Percentiles rank a stretch among this genome's conserved stretches.
phyloP scores from a whole-genome alignment of 2,329 filamentous ascomycete species.

The Plenodomus lindquistii region DNA sequence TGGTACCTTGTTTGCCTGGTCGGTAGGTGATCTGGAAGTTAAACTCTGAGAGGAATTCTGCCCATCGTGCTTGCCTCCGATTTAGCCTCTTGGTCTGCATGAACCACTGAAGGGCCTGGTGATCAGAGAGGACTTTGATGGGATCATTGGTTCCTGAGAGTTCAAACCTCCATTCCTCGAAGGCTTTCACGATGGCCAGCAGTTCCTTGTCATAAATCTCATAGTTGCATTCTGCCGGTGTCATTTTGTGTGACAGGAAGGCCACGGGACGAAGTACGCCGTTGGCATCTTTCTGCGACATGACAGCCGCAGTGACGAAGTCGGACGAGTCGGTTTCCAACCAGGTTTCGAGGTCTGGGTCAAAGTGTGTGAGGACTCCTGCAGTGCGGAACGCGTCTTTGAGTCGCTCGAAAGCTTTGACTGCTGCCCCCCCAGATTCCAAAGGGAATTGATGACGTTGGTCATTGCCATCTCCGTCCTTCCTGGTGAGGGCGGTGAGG shows the following conservation, averaged over 20 bases:
- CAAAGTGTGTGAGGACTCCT: slow-evolving; percentile 20
- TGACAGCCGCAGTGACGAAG: slow-evolving; percentile 3
- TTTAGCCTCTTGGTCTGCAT: slow-evolving; percentile 29
- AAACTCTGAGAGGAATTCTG: background rate
- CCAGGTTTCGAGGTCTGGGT: slow-evolving; percentile 8
- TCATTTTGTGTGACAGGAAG: slow-evolving; percentile 29
- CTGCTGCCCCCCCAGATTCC: background rate
- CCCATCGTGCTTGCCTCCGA: slow-evolving; percentile 27
- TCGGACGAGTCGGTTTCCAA: slow-evolving; percentile 29
- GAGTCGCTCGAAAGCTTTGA: slow-evolving; percentile 8
- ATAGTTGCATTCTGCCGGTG: slow-evolving; percentile 35
- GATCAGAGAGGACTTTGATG: slow-evolving; percentile 30
- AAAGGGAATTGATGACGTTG: background rate
- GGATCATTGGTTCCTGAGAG: slow-evolving; percentile 11
- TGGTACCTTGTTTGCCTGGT: background rate
- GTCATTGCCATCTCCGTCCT: background rate
- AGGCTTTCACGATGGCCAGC: slow-evolving; percentile 34
- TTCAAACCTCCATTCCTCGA: slow-evolving; percentile 25
- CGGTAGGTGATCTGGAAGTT: slow-evolving; percentile 3
- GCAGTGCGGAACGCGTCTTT: slow-evolving; percentile 18
- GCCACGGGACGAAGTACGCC: slow-evolving; percentile 14
- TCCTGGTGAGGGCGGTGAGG: slow-evolving; percentile 3
- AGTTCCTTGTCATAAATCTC: slow-evolving; percentile 45
- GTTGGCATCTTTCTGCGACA: slow-evolving; percentile 12
- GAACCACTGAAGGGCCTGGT: slow-evolving; percentile 37